Evolutionary conservation across 2,329 filamentous ascomycete genomes (phyloP), one percentile per base, ranked within the genome.

Genomic region (Monilinia vaccinii-corymbosi): DNA sequence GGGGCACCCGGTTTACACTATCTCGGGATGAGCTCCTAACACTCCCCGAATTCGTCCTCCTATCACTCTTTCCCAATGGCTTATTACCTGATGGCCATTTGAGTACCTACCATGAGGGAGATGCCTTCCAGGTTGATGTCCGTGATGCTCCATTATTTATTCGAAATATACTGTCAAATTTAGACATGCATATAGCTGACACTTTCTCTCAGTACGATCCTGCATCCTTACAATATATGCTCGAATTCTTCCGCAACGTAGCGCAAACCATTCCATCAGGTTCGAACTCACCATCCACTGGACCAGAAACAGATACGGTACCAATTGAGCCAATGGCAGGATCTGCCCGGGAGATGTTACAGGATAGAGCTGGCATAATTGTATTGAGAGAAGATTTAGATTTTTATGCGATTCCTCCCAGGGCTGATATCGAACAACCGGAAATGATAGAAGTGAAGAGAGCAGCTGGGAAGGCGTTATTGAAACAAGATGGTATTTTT

Each of bases 21-120:
- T 97, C 93, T 16, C 82, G 94, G 72, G 94, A 99, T 71, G 94
- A 99, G 75, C 82, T 99, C 56, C 79, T 99, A 65, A 99, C 94
- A 11, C 81, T 99, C 52, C 94, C 94, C 57, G 94, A 99, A 77
- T 99, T 99, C 71, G 94, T 99, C 49, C 82, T 99, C 48, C 79
- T 99, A 45, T 99, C 94, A n/a, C 81, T 99, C 45, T 99, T 99
- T 70, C 94, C 94, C 44, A 99, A 99, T 73, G 94, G 94, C n/a
- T 81, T 99, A 28, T 91, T 99, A 64, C 94, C 94, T 6, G 94
- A 99, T 74, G 92, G 93, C 18, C 93, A 97, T 71, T 89, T 96
- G 85, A 94, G 90, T 71, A 88, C 89, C 56, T 96, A 93, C 73
- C 84, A 91, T 65, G 94, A 97, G 69, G 89, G 89, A 67, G 93